Percentiles rank a stretch among this genome's conserved stretches.
phyloP scores from a whole-genome alignment of 208 protist species.

The Blechomonas ayalai region DNA sequence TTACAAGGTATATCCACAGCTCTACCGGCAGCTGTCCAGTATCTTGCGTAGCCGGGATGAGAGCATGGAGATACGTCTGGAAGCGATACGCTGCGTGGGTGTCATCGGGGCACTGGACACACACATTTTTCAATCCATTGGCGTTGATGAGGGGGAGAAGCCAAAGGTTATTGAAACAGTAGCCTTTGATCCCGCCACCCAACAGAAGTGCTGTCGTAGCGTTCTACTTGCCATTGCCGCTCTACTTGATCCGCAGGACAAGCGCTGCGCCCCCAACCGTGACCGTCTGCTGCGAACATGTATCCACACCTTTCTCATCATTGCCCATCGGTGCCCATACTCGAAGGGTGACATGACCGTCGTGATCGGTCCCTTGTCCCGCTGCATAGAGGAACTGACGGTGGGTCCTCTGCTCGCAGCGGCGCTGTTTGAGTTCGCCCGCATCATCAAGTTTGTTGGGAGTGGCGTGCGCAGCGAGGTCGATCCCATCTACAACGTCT shows the following conservation, averaged over 20 bases:
- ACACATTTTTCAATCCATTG: constrained; percentile 62
- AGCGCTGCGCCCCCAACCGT: constrained; percentile 12
- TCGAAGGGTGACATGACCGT: constrained; percentile 50
- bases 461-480: constrained; percentile 29
- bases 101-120: constrained; percentile 73
- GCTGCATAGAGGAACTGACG: constrained; percentile 39
- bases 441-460: constrained; percentile 59
- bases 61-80: constrained; percentile 61
- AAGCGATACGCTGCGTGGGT: constrained; percentile 70
- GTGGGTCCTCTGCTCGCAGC: constrained; percentile 42
- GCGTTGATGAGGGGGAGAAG: constrained; percentile 15
- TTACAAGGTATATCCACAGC: constrained; percentile 62
- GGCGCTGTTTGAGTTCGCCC: constrained; percentile 63
- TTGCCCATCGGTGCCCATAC: constrained; percentile 57
- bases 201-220: constrained; percentile 65
- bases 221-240: constrained; percentile 52
- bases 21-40: constrained; percentile 55
- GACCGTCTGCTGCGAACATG: constrained; percentile 44
- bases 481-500: constrained; percentile 44
- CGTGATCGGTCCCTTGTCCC: constrained; percentile 49
- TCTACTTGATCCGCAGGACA: constrained; percentile 44
- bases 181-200: constrained; percentile 30
- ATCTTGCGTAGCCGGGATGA: constrained; percentile 65
- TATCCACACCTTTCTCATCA: constrained; percentile 73
- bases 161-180: constrained; percentile 13